phyloP scores from a whole-genome alignment of 495 filamentous ascomycete species.

The Podospora bellae-mahoneyi region DNA sequence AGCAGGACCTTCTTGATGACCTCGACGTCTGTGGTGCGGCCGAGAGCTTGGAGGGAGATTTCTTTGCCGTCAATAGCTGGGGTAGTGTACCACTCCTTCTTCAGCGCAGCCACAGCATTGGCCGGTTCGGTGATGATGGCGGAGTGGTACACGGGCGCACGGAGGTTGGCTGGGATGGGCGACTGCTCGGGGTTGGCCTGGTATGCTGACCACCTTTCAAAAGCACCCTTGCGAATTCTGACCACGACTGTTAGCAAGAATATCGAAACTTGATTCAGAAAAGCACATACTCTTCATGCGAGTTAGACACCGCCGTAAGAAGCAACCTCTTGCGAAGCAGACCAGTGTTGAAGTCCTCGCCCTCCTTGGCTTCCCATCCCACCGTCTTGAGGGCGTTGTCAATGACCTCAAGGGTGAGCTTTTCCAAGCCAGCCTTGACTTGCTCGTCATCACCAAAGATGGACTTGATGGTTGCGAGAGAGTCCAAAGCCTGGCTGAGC shows the following conservation, averaged over 20 bases:
- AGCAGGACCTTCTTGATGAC: conserved; percentile 68
- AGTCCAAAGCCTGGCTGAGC: conserved; percentile 77
- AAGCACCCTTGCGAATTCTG: conserved; percentile 66
- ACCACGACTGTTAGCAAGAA: background rate
- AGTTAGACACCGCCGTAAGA: conserved; percentile 64
- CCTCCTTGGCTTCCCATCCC: conserved; percentile 75
- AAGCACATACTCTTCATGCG: conserved; percentile 63
- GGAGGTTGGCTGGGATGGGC: conserved; percentile 76
- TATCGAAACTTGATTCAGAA: conserved; percentile 10
- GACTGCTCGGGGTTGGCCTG: conserved; percentile 58
- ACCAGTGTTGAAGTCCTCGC: conserved; percentile 76
- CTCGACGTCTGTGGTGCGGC: conserved; percentile 64
- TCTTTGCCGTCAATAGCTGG: conserved; percentile 87
- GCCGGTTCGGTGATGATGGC: conserved; percentile 65
- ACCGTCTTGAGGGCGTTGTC: conserved; percentile 67
- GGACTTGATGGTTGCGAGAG: conserved; percentile 53
- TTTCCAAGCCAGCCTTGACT: conserved; percentile 60
- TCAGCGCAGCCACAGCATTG: conserved; percentile 65
- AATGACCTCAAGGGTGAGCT: conserved; percentile 69
- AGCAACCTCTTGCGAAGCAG: conserved; percentile 81
- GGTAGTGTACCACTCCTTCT: conserved; percentile 76
- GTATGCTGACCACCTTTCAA: conserved; percentile 72
- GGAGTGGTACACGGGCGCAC: conserved; percentile 73
- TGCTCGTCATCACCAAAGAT: conserved; percentile 54
- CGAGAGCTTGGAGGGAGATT: conserved; percentile 71